Base-by-base conservation (phyloP, 345 rosid species). In the Carallia pectinifolia region DNA sequence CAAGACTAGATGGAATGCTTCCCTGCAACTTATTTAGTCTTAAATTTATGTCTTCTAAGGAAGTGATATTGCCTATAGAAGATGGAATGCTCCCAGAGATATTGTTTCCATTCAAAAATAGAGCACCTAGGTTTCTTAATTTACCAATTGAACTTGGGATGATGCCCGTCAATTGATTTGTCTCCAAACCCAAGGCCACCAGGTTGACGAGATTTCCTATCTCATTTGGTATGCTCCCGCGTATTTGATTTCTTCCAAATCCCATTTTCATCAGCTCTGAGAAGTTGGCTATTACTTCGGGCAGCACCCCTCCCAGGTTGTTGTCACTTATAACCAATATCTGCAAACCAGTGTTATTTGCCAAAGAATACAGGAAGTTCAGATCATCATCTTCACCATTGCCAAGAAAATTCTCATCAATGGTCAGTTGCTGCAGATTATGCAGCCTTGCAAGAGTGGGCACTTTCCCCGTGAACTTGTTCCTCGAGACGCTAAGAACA, bases 381-480 rank as follows among this genome's bases (percentile, higher is more conserved):
- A 74, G n/a, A 19, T 68, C 78, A 56, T 74, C 34, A 5, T 39
- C 59, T 52, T 44, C 64, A 0, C 56, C 63, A 15, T 48, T 63
- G 8, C 83, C 76, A 30, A 76, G 59, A 23, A 65, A 56, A 58
- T 64, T 81, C 2, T 0, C 2, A 0, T 27, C 5, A 4, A 73
- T 8, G 16, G 5, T 15, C 12, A 80, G 31, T 5, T 4, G 0
- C 61, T 10, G 27, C 29, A 76, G 72, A 33, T 53, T 9, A 4
- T 52, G 37, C 54, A 79, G 8, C 18, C 38, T 37, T 23, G 65
- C 72, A 48, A 80, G 60, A 58, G 55, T 53, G 0, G 64, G 66
- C 1, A 74, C 53, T 56, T 61, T 61, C 7, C 79, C 79, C 13
- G 39, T 61, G 61, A 74, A 65, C 19, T 12, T 61, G 53, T 69